Conservation (phyloP, 108 stramenopile species). For the Cyclotella kingstonii region DNA sequence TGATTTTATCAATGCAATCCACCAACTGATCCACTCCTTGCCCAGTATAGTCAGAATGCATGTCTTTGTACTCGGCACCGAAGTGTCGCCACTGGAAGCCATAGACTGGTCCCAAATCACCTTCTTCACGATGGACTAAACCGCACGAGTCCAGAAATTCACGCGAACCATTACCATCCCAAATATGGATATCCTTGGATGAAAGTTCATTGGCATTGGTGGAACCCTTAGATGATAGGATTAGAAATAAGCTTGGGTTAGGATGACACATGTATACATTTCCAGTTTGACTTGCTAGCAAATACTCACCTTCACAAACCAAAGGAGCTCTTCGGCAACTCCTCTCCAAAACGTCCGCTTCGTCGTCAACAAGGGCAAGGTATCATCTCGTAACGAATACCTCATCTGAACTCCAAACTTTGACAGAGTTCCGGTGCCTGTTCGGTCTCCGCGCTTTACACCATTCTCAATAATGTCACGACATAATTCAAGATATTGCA, state of each 20-base stretch:
- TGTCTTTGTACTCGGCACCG: constrained; percentile 95
- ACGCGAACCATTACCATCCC: constrained; percentile 99
- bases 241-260: not conserved
- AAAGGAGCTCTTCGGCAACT: constrained; percentile 98
- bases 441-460: constrained; percentile 92
- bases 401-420: constrained; percentile 99
- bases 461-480: constrained; percentile 94
- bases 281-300: too few relatives aligned
- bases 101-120: constrained; percentile 99
- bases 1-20: constrained; percentile 95
- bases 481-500: constrained; percentile 93
- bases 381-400: constrained; percentile 86
- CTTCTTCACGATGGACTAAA: constrained; percentile 93
- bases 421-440: constrained; percentile 97
- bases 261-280: not conserved
- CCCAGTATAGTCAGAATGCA: constrained; percentile 97
- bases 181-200: constrained; percentile 97
- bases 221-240: constrained; percentile 54
- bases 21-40: constrained; percentile 98
- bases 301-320: constrained; percentile 90
- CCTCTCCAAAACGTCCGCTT: constrained; percentile 99
- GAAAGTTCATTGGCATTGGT: constrained; percentile 95
- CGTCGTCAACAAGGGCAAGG: constrained; percentile 95
- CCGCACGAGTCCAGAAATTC: constrained; percentile 96
- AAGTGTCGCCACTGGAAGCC: constrained; percentile 99